phyloP scores from a whole-genome alignment of 371 early-diverging fungal species.

The Apophysomyces ossiformis region DNA sequence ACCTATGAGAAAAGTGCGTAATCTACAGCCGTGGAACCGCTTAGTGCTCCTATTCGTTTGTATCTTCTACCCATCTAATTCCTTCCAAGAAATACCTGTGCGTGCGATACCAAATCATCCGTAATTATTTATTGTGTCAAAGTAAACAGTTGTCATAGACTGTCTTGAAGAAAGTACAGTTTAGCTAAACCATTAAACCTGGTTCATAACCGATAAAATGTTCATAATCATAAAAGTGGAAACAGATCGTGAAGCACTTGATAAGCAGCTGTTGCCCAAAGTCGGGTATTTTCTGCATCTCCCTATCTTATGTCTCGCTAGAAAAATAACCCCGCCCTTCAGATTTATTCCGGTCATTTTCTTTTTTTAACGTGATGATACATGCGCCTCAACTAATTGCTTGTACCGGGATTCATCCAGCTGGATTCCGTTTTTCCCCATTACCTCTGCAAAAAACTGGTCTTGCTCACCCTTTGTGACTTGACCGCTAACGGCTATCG shows the following conservation, averaged over 20 bases:
- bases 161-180: no score
- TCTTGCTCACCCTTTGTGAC: slow-evolving; percentile 54
- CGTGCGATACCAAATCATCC: not conserved
- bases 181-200: no score
- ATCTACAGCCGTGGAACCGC: not conserved
- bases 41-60: not conserved
- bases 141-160: not conserved
- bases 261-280: no score
- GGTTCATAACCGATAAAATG: no score
- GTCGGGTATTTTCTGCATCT: no score
- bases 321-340: no score
- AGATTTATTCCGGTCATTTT: no score
- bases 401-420: slow-evolving; percentile 44
- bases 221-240: no score
- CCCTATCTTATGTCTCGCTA: no score
- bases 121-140: not conserved
- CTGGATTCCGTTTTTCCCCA: slow-evolving; percentile 46
- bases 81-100: not conserved
- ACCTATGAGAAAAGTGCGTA: not conserved
- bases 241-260: no score
- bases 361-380: slow-evolving; percentile 19
- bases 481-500: slow-evolving; percentile 52
- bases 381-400: slow-evolving; percentile 39
- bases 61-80: not conserved
- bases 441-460: slow-evolving; percentile 51